These are phyloP conservation scores for Podospora pseudopauciseta DNA, from an alignment of 495 filamentous ascomycete genomes.

Conservation along the genomic window DNA sequence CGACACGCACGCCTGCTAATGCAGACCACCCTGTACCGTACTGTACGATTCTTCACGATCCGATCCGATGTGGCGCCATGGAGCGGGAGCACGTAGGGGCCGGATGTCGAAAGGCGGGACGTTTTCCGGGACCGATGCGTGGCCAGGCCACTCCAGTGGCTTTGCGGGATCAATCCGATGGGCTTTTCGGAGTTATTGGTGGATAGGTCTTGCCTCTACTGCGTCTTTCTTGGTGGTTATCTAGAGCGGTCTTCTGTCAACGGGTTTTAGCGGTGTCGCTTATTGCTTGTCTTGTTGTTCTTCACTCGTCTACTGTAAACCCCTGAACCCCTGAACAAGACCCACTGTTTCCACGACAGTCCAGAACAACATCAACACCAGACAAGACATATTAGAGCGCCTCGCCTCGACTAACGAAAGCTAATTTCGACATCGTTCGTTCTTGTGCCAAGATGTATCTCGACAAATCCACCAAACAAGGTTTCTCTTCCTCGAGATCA, in stretches of 20 bases:
- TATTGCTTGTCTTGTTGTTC: background rate
- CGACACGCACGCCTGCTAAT: background rate
- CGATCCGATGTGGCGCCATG: conserved; percentile 5
- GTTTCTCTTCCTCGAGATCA: background rate
- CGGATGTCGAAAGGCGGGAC: background rate
- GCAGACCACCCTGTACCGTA: background rate
- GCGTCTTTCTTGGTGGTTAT: background rate
- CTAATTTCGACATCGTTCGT: background rate
- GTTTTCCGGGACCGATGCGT: background rate
- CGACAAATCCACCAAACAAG: background rate
- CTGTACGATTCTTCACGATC: conserved; percentile 2
- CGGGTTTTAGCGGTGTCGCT: background rate
- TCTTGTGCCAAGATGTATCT: background rate
- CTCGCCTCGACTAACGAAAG: background rate
- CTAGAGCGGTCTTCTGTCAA: background rate
- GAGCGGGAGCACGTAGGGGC: background rate
- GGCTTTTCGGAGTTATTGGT: background rate
- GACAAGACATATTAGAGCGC: background rate
- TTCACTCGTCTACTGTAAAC: background rate
- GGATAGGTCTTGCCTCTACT: background rate
- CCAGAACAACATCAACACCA: background rate
- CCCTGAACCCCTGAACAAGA: conserved; percentile 7
- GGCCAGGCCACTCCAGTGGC: background rate
- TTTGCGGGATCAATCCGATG: background rate
- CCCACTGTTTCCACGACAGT: background rate